Evolutionary conservation across 116 monocot genomes (phyloP), one percentile per base, ranked within the genome.

Genomic region (Phalaenopsis hybrid): DNA sequence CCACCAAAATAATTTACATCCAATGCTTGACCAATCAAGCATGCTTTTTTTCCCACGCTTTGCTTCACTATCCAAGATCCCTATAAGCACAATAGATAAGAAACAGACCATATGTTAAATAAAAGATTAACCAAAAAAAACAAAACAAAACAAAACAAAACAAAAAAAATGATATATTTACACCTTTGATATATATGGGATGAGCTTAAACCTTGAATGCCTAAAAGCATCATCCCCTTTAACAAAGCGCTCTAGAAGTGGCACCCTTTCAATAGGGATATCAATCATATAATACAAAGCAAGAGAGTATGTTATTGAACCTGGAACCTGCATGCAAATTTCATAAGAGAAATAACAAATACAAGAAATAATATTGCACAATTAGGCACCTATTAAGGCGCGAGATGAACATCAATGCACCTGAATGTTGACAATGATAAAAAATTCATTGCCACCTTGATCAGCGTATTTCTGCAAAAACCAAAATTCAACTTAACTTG

Each of bases 61-160:
- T 93, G 95, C 86, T 93, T 95, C 57, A 95, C 95, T 70, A 95
- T 95, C 95, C 93, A 95, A 59, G 95, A 91, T 5, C 95, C 95
- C 95, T 95, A 59, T 77, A 84, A 34, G 18, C 67, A 76, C 46
- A 18, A 81, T 72, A 72, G 4, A 72, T 72, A 41, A 72, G 72
- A 72, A 72, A 41, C 13, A 72, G 33, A 16, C 15, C 72, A 72
- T 41, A 15, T 72, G 37, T 7, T 65, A 23, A 65, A 25, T 21
- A 23, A 72, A 13, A 41, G 3, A 72, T 25, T 67, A 8, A 72
- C 72, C 13, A 72, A 41, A 31, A 31, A 31, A 31, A 31, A 28
- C 28, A 28, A 21, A 18, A 21, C 8, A 46, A 75, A 8, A 44
- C 9, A 45, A 1, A 77, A 67, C 28, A 18, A 21, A n/a, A 46